These are phyloP conservation scores for Digitaria exilis DNA, from an alignment of 202 grass and related monocot species.

Conservation along the genomic window DNA sequence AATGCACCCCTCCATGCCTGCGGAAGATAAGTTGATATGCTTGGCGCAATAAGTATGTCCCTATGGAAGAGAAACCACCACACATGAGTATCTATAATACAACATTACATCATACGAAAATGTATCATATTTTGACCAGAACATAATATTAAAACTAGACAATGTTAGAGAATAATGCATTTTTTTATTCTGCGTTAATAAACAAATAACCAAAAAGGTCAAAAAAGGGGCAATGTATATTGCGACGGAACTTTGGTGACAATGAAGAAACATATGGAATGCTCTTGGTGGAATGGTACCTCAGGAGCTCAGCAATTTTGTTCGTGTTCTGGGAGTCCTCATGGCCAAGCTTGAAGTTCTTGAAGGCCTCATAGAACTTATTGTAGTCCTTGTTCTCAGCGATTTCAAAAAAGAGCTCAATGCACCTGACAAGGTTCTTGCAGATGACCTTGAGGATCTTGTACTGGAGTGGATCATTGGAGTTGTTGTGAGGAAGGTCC, in stretches of 20 bases:
- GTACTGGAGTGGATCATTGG: conserved; percentile 86
- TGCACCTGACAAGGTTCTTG: conserved; percentile 89
- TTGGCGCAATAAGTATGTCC: conserved; percentile 66
- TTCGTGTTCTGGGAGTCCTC: conserved; percentile 77
- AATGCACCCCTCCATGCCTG: conserved; percentile 83
- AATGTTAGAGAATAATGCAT: conserved; percentile 17
- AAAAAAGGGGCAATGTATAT: conserved; percentile 13
- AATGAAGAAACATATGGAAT: conserved; percentile 31
- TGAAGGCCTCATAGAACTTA: conserved; percentile 95
- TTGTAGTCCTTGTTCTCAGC: conserved; percentile 97
- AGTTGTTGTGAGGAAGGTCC: conserved; percentile 88
- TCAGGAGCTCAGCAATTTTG: conserved; percentile 88
- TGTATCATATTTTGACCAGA: conserved; percentile 14
- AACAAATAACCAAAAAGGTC: background rate
- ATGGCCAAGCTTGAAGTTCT: conserved; percentile 90
- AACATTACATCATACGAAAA: conserved; percentile 9
- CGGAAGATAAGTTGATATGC: conserved; percentile 62
- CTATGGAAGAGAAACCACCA: conserved; percentile 44
- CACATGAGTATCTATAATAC: conserved; percentile 46
- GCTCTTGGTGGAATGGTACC: no score
- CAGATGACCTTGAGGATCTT: conserved; percentile 95
- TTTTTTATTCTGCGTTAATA: background rate
- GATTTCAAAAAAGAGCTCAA: conserved; percentile 98
- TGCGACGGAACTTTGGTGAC: conserved; percentile 22
- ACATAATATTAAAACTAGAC: background rate